Evolutionary conservation across 176 grass and related monocot species (phyloP).

Genomic region (Raddia distichophylla): DNA sequence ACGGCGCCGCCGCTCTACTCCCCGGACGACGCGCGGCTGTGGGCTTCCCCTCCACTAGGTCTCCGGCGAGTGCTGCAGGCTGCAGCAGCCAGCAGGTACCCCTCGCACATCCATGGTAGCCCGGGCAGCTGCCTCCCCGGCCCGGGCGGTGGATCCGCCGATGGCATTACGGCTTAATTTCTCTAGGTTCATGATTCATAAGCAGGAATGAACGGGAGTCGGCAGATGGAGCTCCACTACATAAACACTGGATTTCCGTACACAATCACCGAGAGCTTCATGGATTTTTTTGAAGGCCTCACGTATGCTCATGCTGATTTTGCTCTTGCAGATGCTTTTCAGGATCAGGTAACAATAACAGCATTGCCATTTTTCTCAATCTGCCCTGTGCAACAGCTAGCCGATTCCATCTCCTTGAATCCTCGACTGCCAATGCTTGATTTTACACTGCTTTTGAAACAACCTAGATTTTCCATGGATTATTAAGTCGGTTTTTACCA

Average conservation of each 20-base stretch:
- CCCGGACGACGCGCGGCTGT: no score
- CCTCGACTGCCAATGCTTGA: neutral
- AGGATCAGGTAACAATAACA: conserved; percentile 69
- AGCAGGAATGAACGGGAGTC: conserved; percentile 60
- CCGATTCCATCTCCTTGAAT: neutral
- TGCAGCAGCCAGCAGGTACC: no score
- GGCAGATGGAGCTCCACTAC: conserved; percentile 95
- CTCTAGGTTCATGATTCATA: conserved; percentile 47
- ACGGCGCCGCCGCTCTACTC: no score
- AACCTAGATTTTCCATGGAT: neutral
- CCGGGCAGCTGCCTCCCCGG: no score
- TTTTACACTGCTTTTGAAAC: neutral
- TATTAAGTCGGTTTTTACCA: conserved; percentile 1
- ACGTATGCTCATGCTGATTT: conserved; percentile 88
- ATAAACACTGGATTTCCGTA: conserved; percentile 94
- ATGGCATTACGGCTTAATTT: conserved; percentile 17
- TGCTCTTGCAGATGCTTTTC: conserved; percentile 70
- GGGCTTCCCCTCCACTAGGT: no score
- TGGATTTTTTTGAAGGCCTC: conserved; percentile 98
- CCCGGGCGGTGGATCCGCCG: no score
- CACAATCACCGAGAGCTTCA: conserved; percentile 84
- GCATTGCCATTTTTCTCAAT: conserved; percentile 22
- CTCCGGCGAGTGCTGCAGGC: no score
- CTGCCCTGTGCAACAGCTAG: neutral
- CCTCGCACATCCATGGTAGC: no score